Conservation (phyloP, 1,284 basidiomycete species). For the Chalciporus piperatoides region DNA sequence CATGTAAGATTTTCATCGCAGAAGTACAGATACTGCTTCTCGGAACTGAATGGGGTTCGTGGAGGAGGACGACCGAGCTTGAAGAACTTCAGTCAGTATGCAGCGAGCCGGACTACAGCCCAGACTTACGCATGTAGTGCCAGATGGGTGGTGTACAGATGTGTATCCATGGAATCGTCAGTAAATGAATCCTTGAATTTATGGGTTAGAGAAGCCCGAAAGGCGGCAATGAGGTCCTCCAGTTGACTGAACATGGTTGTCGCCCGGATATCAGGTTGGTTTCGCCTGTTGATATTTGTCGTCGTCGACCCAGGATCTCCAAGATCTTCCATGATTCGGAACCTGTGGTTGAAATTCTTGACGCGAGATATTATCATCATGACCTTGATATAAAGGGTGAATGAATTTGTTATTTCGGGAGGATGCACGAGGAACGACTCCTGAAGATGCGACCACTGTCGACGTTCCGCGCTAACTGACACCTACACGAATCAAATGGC, state of each 20-base stretch:
- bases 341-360: constrained; percentile 70
- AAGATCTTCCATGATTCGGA: constrained; percentile 53
- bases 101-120: constrained; percentile 1
- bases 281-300: constrained; percentile 13
- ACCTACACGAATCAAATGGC: constrained; percentile 36
- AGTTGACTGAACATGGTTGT: constrained; percentile 64
- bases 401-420: constrained; percentile 64
- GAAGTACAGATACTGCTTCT: constrained; percentile 57
- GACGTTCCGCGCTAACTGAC: constrained; percentile 49
- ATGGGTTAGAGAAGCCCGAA: constrained; percentile 56
- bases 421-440: constrained; percentile 58
- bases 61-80: constrained; percentile 61
- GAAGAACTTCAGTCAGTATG: constrained; percentile 8
- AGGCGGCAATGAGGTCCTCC: constrained; percentile 54
- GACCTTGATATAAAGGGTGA: constrained; percentile 71
- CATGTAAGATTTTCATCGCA: constrained; percentile 59
- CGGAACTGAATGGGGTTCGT: constrained; percentile 68
- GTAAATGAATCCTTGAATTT: constrained; percentile 54
- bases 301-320: constrained; percentile 40
- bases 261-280: constrained; percentile 50
- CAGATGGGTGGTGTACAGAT: constrained; percentile 61
- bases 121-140: constrained; percentile 59
- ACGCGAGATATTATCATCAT: constrained; percentile 63
- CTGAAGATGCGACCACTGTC: constrained; percentile 66
- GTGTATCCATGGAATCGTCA: constrained; percentile 57